phyloP scores from a whole-genome alignment of 179 eudicot species.

The Actinidia arguta region DNA sequence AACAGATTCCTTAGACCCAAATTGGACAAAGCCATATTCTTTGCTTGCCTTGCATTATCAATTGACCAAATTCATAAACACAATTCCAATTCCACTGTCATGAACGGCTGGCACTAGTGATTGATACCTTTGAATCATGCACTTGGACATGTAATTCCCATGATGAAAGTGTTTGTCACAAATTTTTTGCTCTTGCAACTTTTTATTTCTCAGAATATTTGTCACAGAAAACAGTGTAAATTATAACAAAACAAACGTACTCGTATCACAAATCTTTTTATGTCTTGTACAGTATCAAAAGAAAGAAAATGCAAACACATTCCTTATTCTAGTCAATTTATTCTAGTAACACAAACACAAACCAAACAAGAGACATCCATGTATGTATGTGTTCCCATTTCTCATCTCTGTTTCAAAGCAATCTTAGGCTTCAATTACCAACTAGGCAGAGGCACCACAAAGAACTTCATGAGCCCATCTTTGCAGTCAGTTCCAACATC shows the following conservation, averaged over 20 bases:
- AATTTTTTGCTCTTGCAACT: no score
- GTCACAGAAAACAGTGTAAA: no score
- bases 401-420: no score
- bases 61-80: conserved; percentile 75
- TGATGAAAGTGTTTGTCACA: no score
- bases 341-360: no score
- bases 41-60: conserved; percentile 65
- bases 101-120: no score
- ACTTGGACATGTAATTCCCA: no score
- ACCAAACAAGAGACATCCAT: not conserved
- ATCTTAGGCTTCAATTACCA: not conserved
- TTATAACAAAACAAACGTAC: no score
- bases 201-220: no score
- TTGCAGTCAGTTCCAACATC: conserved; percentile 18
- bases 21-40: conserved; percentile 84
- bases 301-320: not conserved
- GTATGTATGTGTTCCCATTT: no score
- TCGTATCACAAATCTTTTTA: not conserved
- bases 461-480: conserved; percentile 24
- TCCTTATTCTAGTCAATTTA: not conserved
- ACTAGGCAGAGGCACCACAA: conserved; percentile 22
- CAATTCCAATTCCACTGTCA: conserved; percentile 79
- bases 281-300: not conserved
- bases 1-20: conserved; percentile 62
- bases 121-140: no score